A percentile compares a stretch with the other conserved stretches of the same genome.
Conservation (phyloP, 148 eudicot genomes). For the Chenopodium quinoa region DNA sequence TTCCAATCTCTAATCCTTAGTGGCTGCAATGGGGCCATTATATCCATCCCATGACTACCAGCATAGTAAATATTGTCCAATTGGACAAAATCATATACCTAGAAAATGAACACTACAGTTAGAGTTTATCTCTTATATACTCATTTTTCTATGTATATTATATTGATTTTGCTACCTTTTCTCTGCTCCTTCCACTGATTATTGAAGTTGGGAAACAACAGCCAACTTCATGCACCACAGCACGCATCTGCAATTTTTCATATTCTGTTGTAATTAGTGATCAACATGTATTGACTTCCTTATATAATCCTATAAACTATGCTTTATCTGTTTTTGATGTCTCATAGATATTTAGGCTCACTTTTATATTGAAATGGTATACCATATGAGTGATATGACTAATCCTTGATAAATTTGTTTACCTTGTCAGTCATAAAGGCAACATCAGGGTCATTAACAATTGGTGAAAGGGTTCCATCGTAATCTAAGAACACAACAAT, state of each 20-base stretch:
- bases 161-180: conserved; percentile 36
- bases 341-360: not conserved
- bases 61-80: conserved; percentile 55
- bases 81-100: conserved; percentile 58
- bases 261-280: not conserved
- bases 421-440: conserved; percentile 57
- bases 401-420: not conserved
- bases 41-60: conserved; percentile 71
- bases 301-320: not conserved
- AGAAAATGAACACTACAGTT: not conserved
- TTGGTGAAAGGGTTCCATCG: conserved; percentile 57
- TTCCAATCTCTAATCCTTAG: conserved; percentile 29
- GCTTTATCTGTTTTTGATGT: not conserved
- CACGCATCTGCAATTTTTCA: conserved; percentile 43
- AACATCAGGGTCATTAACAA: conserved; percentile 49
- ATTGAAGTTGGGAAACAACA: conserved; percentile 59
- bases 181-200: conserved; percentile 63
- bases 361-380: not conserved
- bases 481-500: conserved; percentile 51
- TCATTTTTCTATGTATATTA: not conserved
- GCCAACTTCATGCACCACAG: conserved; percentile 48
- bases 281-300: not conserved
- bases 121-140: not conserved
- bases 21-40: conserved; percentile 51
- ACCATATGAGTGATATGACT: not conserved